Conservation (phyloP, 805 yeast species). For the Crinitomyces ghanaensis region DNA sequence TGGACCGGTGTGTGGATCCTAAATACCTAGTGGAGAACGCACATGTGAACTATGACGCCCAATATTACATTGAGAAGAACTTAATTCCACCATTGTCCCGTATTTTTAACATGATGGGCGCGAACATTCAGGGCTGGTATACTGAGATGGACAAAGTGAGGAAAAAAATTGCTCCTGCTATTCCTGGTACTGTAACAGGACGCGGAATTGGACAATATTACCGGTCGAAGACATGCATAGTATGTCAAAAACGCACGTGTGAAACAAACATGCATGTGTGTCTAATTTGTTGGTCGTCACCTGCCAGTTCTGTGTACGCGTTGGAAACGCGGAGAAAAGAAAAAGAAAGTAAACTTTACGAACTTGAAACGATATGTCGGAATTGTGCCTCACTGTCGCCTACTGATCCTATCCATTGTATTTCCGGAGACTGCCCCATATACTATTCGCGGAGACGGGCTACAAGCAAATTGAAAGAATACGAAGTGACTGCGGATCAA, state of each 20-base stretch:
- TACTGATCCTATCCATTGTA: conserved; percentile 34
- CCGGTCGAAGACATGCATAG: conserved; percentile 13
- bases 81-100: conserved; percentile 85
- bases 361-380: conserved; percentile 20
- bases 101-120: conserved; percentile 72
- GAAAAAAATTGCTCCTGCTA: too few relatives aligned
- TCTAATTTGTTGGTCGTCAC: conserved; percentile 11
- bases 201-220: conserved; percentile 10
- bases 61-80: conserved; percentile 75
- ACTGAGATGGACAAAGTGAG: conserved; percentile 46
- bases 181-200: conserved; percentile 10
- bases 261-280: conserved; percentile 6
- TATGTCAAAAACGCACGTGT: conserved; percentile 11
- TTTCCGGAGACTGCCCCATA: conserved; percentile 53
- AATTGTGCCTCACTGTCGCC: conserved; percentile 23
- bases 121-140: conserved; percentile 69
- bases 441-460: conserved; percentile 44
- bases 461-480: conserved; percentile 2
- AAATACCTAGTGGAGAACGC: conserved; percentile 46
- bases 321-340: conserved; percentile 11
- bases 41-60: conserved; percentile 48
- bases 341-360: conserved; percentile 11
- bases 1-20: conserved; percentile 74
- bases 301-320: conserved; percentile 9
- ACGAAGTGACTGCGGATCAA: too few relatives aligned